Base-by-base conservation (phyloP, 2,329 filamentous ascomycete species). In the Verticillium alfalfae region DNA sequence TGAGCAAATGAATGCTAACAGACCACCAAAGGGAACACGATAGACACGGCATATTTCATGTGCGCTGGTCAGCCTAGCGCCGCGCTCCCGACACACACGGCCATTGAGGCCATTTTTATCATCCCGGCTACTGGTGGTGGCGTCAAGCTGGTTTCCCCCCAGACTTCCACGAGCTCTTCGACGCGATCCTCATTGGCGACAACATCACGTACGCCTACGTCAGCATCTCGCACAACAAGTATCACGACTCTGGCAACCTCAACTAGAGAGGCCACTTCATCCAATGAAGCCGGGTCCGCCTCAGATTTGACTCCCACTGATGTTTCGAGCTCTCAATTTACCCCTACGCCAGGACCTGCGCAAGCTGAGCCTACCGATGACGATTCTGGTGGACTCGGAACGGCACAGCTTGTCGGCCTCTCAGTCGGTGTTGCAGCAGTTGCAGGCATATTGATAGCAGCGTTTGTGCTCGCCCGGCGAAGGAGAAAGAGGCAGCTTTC, bases 41-140 rank as follows among this genome's bases (percentile, higher is more conserved):
- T 81, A 2, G 75, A 82, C 60, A 76, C 74, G 62, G 84, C 83
- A n/a, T 84, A 83, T 66, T 69, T 73, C 26, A 86, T 92, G 75
- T 92, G 89, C 68, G 70, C 72, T 45, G 78, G 76, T 5, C 72
- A 84, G 62, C 67, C 73, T 2, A 74, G 73, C 58, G 84, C 86
- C 6, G 74, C 83, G 36, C 73, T 78, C n/a, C 83, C 83, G 60
- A 89, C 86, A 6, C 84, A 88, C 69, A 70, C 75, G 22, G 81
- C 81, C 26, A 80, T 89, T 58, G 83, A 83, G 34, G 86, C 85
- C 0, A 68, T 88, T 34, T 70, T 83, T 34, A 62, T 79, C 12
- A 70, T 73, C 15, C 71, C 70, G n/a, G 71, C 41, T 3, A 59
- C 75, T 15, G 73, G 70, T 26, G 71, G 73, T 6, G 73, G 72